Evolutionary conservation across 1,284 basidiomycete genomes (phyloP).

Genomic region (Bondarzewia mesenterica): DNA sequence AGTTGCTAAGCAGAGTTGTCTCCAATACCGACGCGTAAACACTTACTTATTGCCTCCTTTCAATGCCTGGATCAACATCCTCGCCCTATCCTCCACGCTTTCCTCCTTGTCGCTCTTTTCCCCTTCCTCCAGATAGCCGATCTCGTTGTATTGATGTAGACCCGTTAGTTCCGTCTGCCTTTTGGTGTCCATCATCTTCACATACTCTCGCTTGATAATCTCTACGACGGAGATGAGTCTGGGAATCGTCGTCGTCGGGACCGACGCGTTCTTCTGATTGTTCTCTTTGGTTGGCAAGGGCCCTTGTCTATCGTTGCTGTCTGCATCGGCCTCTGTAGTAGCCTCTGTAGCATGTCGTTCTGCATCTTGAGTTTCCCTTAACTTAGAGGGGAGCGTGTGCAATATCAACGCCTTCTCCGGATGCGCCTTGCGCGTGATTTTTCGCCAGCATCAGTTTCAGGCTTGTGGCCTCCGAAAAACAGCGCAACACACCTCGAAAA

Average conservation of each 20-base stretch:
- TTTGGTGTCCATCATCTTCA: conserved; percentile 39
- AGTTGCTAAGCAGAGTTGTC: not conserved
- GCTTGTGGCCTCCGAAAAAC: not conserved
- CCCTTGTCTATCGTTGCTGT: conserved; percentile 6
- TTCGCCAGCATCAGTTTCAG: conserved; percentile 1
- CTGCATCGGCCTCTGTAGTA: not conserved
- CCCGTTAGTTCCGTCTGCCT: conserved; percentile 35
- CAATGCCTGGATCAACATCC: conserved; percentile 30
- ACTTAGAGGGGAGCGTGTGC: conserved; percentile 51
- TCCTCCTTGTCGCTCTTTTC: conserved; percentile 22
- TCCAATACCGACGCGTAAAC: conserved; percentile 1
- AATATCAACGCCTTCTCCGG: conserved; percentile 49
- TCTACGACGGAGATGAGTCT: conserved; percentile 73
- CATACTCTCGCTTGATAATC: conserved; percentile 76
- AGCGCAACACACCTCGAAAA: conserved; percentile 43
- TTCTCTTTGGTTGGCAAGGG: not conserved
- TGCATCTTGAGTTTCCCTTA: conserved; percentile 6
- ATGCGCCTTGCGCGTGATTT: conserved; percentile 37
- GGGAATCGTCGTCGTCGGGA: conserved; percentile 44
- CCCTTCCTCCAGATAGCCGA: conserved; percentile 45
- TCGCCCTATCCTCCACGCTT: conserved; percentile 9
- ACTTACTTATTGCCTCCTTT: conserved; percentile 54
- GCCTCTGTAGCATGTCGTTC: not conserved
- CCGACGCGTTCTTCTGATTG: conserved; percentile 11
- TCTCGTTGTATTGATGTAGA: conserved; percentile 76